A percentile compares a stretch with the other conserved stretches of the same genome.
Conservation (phyloP, 2,329 filamentous ascomycete genomes). For the Aspergillus neoniger region DNA sequence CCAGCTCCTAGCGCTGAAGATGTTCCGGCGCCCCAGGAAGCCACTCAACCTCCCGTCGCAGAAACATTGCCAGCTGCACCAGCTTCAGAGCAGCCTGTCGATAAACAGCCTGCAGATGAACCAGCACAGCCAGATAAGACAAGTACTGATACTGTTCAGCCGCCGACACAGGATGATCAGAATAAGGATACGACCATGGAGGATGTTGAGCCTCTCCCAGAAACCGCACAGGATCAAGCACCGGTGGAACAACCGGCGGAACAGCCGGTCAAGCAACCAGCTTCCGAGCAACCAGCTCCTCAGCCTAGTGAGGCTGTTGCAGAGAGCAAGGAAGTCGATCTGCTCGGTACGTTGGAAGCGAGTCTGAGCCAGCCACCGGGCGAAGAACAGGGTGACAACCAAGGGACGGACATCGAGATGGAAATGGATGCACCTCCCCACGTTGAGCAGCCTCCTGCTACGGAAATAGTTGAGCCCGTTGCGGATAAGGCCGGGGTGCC, state of each 20-base stretch:
- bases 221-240: slow-evolving; percentile 7
- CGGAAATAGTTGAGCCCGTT: slow-evolving; percentile 1
- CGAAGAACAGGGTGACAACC: slow-evolving; percentile 14
- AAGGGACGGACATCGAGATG: slow-evolving; percentile 1
- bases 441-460: not conserved
- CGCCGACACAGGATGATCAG: slow-evolving; percentile 1
- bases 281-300: slow-evolving; percentile 18
- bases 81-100: slow-evolving; percentile 1
- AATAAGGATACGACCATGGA: slow-evolving; percentile 14
- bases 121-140: slow-evolving; percentile 12
- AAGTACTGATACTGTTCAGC: slow-evolving; percentile 5
- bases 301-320: slow-evolving; percentile 1
- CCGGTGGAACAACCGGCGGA: slow-evolving; percentile 3
- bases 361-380: slow-evolving; percentile 32
- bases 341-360: slow-evolving; percentile 51
- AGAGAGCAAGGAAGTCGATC: slow-evolving; percentile 42
- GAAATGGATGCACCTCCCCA: not conserved
- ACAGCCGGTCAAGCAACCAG: slow-evolving; percentile 12
- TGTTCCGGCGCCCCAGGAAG: slow-evolving; percentile 10
- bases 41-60: not conserved
- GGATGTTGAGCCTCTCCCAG: not conserved
- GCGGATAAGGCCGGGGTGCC: not conserved
- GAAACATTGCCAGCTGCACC: not conserved
- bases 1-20: not conserved
- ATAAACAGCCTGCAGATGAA: slow-evolving; percentile 12